phyloP scores from a whole-genome alignment of 2,329 filamentous ascomycete species.

The Venturia effusa region DNA sequence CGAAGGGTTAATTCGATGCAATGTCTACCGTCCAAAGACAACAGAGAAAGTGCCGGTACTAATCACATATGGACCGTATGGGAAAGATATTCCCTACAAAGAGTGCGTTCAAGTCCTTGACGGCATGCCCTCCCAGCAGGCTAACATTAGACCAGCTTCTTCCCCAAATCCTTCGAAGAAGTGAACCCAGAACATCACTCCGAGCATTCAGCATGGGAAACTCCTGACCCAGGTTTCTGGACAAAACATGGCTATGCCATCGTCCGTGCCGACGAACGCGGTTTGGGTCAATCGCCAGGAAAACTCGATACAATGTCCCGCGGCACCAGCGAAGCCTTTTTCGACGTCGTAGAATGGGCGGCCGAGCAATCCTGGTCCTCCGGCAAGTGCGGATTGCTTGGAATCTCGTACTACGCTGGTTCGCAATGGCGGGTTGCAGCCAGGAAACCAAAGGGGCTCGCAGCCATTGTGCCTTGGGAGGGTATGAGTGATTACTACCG shows the following conservation, averaged over 20 bases:
- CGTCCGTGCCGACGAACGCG: slow-evolving; percentile 40
- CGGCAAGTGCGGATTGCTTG: slow-evolving; percentile 40
- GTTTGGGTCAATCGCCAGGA: slow-evolving; percentile 41
- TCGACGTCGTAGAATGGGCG: slow-evolving; percentile 42
- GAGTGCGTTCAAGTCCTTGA: background rate
- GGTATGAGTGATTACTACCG: slow-evolving; percentile 47
- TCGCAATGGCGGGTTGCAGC: slow-evolving; percentile 46
- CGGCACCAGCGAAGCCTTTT: slow-evolving; percentile 41
- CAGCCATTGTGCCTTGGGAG: slow-evolving; percentile 44
- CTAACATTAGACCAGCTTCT: slow-evolving; percentile 28
- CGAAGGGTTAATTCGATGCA: slow-evolving; percentile 35
- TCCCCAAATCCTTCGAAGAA: slow-evolving; percentile 36
- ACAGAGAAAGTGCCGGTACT: slow-evolving; percentile 43
- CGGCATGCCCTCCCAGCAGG: background rate
- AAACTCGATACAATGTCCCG: slow-evolving; percentile 43
- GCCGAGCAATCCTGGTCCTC: slow-evolving; percentile 39
- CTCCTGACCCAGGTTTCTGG: slow-evolving; percentile 31
- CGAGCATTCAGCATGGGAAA: slow-evolving; percentile 35
- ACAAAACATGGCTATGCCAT: slow-evolving; percentile 26
- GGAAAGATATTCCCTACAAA: slow-evolving; percentile 59
- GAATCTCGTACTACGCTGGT: slow-evolving; percentile 42
- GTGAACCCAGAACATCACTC: slow-evolving; percentile 29
- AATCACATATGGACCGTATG: slow-evolving; percentile 63
- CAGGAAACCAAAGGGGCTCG: slow-evolving; percentile 38
- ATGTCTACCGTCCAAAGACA: slow-evolving; percentile 39